phyloP scores from a whole-genome alignment of 106 monocot genomes.

The Platanthera guangdongensis region DNA sequence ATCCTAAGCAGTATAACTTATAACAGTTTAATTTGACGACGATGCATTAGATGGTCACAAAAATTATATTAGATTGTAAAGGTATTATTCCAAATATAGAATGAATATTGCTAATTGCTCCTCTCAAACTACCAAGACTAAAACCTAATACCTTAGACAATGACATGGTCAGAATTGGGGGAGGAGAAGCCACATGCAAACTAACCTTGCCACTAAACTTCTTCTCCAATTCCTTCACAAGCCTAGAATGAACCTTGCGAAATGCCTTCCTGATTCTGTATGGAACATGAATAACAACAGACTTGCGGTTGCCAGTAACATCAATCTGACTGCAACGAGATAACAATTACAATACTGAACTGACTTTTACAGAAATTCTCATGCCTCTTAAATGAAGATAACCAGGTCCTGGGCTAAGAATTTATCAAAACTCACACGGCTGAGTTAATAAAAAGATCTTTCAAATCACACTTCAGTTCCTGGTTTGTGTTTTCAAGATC shows the following conservation, averaged over 20 bases:
- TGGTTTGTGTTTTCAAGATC: slow-evolving; percentile 80
- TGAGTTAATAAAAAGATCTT: slow-evolving; percentile 81
- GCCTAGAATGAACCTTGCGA: slow-evolving; percentile 81
- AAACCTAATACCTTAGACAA: background rate
- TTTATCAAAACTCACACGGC: slow-evolving; percentile 40
- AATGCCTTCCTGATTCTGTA: slow-evolving; percentile 75
- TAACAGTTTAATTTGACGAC: too few species aligned
- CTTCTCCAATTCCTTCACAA: slow-evolving; percentile 92
- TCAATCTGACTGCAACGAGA: slow-evolving; percentile 51
- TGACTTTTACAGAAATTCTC: background rate
- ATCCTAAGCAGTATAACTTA: too few species aligned
- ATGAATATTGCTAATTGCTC: background rate
- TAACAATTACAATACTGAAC: background rate
- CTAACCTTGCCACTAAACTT: slow-evolving; percentile 93
- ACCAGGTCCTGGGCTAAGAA: background rate
- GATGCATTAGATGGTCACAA: too few species aligned
- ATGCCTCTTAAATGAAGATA: background rate
- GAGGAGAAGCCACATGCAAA: background rate
- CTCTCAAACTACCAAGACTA: background rate
- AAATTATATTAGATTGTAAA: background rate
- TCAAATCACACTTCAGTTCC: slow-evolving; percentile 88
- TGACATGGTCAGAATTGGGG: background rate
- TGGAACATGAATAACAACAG: slow-evolving; percentile 78
- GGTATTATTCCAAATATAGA: background rate
- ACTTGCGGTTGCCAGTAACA: slow-evolving; percentile 60